These are phyloP conservation scores for Solanum clarkiae DNA, from an alignment of 257 asterid species.

Conservation along the genomic window DNA sequence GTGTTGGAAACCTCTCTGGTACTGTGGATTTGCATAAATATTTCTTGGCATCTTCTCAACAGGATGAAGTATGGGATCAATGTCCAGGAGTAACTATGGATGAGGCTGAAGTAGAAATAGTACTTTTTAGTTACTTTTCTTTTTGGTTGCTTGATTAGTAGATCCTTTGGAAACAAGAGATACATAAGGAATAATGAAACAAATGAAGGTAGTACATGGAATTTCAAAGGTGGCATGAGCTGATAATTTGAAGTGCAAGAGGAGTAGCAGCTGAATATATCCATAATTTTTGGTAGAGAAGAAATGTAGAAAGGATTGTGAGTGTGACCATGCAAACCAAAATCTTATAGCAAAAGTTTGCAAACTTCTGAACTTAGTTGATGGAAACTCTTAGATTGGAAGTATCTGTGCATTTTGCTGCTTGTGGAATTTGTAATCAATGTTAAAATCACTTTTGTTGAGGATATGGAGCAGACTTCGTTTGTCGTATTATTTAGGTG, in stretches of 20 bases:
- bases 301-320: not conserved
- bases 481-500: not conserved
- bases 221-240: not conserved
- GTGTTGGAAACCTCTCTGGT: not conserved
- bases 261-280: not conserved
- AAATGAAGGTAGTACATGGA: not conserved
- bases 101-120: not conserved
- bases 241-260: not conserved
- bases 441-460: not conserved
- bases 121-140: not conserved
- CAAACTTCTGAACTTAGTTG: not conserved
- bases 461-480: not conserved
- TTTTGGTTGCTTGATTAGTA: not conserved
- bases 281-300: not conserved
- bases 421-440: not conserved
- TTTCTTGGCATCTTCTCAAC: not conserved
- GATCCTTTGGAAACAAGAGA: not conserved
- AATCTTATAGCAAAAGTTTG: not conserved
- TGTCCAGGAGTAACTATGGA: not conserved
- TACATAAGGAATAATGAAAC: not conserved
- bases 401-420: not conserved
- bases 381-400: not conserved
- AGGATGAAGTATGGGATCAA: not conserved
- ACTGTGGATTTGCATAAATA: not conserved
- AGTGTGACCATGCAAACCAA: not conserved